Conservation (phyloP, 23 red algal genomes). For the Cyanidioschyzon merolae region DNA sequence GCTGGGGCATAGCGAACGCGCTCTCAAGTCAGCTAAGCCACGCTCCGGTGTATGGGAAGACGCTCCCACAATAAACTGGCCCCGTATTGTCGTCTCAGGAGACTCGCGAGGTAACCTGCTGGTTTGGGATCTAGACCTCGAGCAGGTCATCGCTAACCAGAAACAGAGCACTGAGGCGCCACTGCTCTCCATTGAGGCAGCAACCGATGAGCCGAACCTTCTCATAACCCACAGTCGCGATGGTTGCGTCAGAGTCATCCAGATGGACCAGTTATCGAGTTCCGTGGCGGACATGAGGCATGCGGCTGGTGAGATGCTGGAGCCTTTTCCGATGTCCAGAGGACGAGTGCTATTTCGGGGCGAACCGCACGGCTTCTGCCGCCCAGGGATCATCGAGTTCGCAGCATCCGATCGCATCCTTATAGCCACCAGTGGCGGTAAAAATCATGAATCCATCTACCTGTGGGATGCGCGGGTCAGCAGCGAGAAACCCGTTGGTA, state of each 20-base stretch:
- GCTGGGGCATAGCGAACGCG: neutral
- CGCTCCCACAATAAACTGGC: too few species aligned
- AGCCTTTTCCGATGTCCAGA: too few species aligned
- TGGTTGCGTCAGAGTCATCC: neutral
- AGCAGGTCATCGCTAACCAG: neutral
- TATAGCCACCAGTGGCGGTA: neutral
- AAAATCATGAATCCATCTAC: neutral
- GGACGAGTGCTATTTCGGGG: neutral
- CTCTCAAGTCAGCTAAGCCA: too few species aligned
- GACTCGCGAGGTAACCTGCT: neutral
- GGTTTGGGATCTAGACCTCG: neutral
- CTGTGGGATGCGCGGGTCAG: conserved; percentile 2
- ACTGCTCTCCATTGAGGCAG: neutral
- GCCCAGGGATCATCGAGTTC: neutral
- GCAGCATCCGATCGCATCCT: neutral
- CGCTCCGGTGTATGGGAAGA: too few species aligned
- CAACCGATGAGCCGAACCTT: neutral
- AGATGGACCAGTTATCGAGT: neutral
- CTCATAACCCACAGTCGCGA: neutral
- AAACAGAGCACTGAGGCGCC: neutral
- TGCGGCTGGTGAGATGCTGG: neutral
- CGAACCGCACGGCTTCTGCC: neutral
- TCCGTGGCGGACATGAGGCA: neutral
- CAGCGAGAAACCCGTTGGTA: neutral
- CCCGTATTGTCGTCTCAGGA: neutral